Percentiles rank a stretch among this genome's conserved stretches.
Conservation (phyloP, 2,329 filamentous ascomycete genomes). For the Lasiodiplodia gonubiensis region DNA sequence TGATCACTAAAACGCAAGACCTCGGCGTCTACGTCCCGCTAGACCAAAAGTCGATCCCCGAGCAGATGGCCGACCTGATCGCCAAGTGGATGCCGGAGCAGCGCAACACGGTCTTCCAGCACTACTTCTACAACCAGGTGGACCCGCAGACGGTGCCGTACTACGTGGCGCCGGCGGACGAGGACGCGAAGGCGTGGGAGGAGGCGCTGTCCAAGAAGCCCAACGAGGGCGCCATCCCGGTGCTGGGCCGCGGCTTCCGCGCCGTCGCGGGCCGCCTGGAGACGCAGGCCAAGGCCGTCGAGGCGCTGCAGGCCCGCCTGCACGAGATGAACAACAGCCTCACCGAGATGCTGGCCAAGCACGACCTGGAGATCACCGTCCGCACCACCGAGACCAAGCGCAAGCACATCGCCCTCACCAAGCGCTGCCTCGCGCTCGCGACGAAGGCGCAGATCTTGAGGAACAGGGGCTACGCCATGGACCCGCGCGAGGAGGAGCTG, state of each 20-base stretch:
- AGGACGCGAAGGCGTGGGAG: conserved; percentile 82
- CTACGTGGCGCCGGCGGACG: conserved; percentile 71
- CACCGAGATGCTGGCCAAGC: conserved; percentile 72
- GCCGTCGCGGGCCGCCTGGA: conserved; percentile 74
- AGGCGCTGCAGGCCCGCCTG: conserved; percentile 71
- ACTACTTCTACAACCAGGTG: conserved; percentile 88
- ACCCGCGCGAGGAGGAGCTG: conserved; percentile 78
- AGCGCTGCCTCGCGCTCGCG: conserved; percentile 75
- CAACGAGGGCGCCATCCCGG: conserved; percentile 75
- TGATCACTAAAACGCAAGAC: conserved; percentile 30
- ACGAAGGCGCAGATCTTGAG: conserved; percentile 80
- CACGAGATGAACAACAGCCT: conserved; percentile 81
- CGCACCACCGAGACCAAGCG: conserved; percentile 74
- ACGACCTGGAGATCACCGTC: conserved; percentile 78
- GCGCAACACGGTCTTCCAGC: conserved; percentile 74
- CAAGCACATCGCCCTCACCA: conserved; percentile 73
- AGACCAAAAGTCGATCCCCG: conserved; percentile 74
- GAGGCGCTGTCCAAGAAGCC: conserved; percentile 82
- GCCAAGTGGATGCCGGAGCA: conserved; percentile 76
- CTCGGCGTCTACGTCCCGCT: not conserved
- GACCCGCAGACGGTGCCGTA: conserved; percentile 76
- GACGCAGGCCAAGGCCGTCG: conserved; percentile 72
- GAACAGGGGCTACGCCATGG: conserved; percentile 81
- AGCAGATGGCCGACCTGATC: conserved; percentile 73
- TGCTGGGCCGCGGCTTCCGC: conserved; percentile 75